phyloP scores from a whole-genome alignment of 371 early-diverging fungal genomes.

The Dinochytrium kinnereticum region DNA sequence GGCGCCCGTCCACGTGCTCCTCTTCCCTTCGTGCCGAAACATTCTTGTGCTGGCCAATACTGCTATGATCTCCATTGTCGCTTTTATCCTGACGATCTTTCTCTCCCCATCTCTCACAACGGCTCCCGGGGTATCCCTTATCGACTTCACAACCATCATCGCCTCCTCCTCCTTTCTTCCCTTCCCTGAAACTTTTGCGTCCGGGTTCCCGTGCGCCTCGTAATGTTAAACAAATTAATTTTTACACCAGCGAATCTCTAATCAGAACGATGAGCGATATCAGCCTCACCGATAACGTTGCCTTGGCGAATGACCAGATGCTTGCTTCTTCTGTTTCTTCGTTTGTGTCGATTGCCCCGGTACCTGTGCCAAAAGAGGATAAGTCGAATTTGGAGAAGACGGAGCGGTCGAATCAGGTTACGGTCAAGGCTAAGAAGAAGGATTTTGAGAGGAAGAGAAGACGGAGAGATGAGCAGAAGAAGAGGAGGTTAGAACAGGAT shows the following conservation, averaged over 20 bases:
- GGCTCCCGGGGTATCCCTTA: not conserved
- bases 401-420: conserved; percentile 2
- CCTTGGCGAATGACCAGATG: not conserved
- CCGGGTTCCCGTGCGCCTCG: not conserved
- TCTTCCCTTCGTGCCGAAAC: too few relatives aligned
- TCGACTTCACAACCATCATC: not conserved
- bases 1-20: too few relatives aligned
- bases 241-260: not conserved
- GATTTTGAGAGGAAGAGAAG: conserved; percentile 36
- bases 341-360: not conserved
- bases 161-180: not conserved
- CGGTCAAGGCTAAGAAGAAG: not conserved
- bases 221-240: not conserved
- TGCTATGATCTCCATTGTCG: not conserved
- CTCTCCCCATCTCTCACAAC: too few relatives aligned
- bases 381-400: conserved; percentile 6
- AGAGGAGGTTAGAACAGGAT: conserved; percentile 30
- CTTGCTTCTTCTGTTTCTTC: not conserved
- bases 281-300: not conserved
- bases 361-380: conserved; percentile 11
- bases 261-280: conserved; percentile 17
- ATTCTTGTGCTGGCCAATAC: not conserved
- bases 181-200: not conserved
- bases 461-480: conserved; percentile 34
- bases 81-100: too few relatives aligned